Evolutionary conservation across 225 moss, liverwort and hornwort species (phyloP).

Genomic region (Thuidium tamariscinum): DNA sequence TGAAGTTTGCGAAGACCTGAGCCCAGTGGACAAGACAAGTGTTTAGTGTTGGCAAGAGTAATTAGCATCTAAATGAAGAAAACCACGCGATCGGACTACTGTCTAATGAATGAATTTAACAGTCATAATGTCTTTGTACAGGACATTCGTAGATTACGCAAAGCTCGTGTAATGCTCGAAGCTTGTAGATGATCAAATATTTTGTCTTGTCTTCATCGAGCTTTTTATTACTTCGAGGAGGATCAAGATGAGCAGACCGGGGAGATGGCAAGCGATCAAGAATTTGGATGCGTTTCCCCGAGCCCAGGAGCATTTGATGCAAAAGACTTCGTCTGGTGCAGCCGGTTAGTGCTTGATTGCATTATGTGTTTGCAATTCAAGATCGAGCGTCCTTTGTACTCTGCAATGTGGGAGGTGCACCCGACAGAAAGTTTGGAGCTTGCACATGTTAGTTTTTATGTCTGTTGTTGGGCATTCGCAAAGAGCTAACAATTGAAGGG

Average conservation of each 20-base stretch:
- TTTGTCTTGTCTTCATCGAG: background rate
- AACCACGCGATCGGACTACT: background rate
- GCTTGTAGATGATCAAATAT: background rate
- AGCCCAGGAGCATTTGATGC: constrained; percentile 77
- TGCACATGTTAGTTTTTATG: background rate
- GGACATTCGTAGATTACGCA: background rate
- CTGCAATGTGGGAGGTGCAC: background rate
- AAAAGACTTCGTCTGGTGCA: constrained; percentile 78
- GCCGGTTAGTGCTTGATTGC: constrained; percentile 38
- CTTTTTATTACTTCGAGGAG: background rate
- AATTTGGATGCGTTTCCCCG: constrained; percentile 82
- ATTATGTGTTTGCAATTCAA: background rate
- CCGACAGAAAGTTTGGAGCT: background rate
- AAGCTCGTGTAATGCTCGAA: background rate
- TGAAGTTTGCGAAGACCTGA: background rate
- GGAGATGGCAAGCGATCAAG: constrained; percentile 53
- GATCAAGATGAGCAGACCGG: constrained; percentile 12
- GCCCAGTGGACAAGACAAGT: background rate
- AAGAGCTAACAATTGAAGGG: background rate
- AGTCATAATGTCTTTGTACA: background rate
- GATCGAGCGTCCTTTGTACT: background rate
- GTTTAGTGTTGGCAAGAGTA: background rate
- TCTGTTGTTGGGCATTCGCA: background rate
- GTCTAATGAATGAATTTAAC: background rate
- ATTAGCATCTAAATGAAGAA: background rate